These are phyloP conservation scores for Plasmodium adleri DNA, from an alignment of 169 alveolate genomes.

Conservation along the genomic window DNA sequence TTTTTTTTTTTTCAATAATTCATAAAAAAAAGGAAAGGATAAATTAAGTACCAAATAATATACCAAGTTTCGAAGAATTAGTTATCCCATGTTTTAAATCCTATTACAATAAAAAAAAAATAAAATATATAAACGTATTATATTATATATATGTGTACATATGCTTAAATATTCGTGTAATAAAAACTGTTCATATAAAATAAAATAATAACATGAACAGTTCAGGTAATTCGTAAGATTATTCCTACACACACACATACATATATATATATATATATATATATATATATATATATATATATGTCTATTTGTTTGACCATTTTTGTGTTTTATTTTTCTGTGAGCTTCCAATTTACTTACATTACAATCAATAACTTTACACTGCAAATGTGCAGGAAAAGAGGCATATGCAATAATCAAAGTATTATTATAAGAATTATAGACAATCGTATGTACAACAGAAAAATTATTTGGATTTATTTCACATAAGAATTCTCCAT, in stretches of 20 bases:
- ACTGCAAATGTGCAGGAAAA: constrained; percentile 84
- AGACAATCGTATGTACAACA: constrained; percentile 85
- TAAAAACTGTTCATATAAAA: neutral
- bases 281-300: neutral
- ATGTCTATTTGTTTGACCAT: neutral
- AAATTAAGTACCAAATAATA: constrained; percentile 37
- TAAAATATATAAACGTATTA: neutral
- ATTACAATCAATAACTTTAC: constrained; percentile 81
- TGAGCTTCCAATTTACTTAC: constrained; percentile 22
- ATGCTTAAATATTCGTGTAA: too few species aligned
- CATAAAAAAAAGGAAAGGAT: neutral
- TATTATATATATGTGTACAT: too few species aligned
- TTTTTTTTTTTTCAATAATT: constrained; percentile 1
- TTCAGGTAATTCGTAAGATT: neutral
- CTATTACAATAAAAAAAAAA: constrained; percentile 12
- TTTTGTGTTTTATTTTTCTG: constrained; percentile 6
- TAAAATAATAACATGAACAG: neutral
- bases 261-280: neutral
- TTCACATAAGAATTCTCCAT: constrained; percentile 14
- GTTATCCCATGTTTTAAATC: constrained; percentile 57
- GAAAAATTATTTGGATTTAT: constrained; percentile 51
- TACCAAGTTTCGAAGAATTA: constrained; percentile 52
- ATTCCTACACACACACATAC: neutral
- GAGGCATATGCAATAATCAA: constrained; percentile 84
- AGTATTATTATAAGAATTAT: constrained; percentile 81